Evolutionary conservation across 2,329 filamentous ascomycete species (phyloP).

Genomic region (Fusarium graminum): DNA sequence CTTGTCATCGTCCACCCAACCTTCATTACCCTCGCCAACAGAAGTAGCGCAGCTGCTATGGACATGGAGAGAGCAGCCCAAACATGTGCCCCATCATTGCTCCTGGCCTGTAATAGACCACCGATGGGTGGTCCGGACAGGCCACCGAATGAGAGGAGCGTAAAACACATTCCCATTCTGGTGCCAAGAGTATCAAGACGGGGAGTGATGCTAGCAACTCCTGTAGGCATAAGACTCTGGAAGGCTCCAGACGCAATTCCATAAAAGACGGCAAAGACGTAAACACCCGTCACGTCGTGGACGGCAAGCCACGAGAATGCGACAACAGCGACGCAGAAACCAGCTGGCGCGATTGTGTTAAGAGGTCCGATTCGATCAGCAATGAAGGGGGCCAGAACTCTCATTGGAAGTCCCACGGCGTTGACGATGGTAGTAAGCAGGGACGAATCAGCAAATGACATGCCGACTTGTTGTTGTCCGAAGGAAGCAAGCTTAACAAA

Average conservation of each 20-base stretch:
- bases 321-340: slow-evolving; percentile 51
- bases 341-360: slow-evolving; percentile 52
- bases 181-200: slow-evolving; percentile 56
- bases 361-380: slow-evolving; percentile 55
- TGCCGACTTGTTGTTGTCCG: slow-evolving; percentile 49
- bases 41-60: slow-evolving; percentile 43
- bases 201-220: slow-evolving; percentile 56
- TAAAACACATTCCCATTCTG: slow-evolving; percentile 59
- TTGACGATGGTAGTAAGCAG: slow-evolving; percentile 58
- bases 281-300: slow-evolving; percentile 51
- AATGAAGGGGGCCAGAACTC: slow-evolving; percentile 54
- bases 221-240: slow-evolving; percentile 58
- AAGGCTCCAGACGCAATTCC: slow-evolving; percentile 52
- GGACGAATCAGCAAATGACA: slow-evolving; percentile 53
- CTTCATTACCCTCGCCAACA: slow-evolving; percentile 31
- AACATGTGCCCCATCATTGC: slow-evolving; percentile 49
- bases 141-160: slow-evolving; percentile 54
- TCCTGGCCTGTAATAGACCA: slow-evolving; percentile 45
- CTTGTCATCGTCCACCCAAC: slow-evolving; percentile 40
- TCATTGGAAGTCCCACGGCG: slow-evolving; percentile 55
- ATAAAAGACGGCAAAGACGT: slow-evolving; percentile 54
- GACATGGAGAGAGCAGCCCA: slow-evolving; percentile 54
- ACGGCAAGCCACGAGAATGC: slow-evolving; percentile 57
- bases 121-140: slow-evolving; percentile 58
- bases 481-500: slow-evolving; percentile 41